Evolutionary conservation across 2,329 filamentous ascomycete genomes (phyloP).

Genomic region (Didymosphaeria variabile): DNA sequence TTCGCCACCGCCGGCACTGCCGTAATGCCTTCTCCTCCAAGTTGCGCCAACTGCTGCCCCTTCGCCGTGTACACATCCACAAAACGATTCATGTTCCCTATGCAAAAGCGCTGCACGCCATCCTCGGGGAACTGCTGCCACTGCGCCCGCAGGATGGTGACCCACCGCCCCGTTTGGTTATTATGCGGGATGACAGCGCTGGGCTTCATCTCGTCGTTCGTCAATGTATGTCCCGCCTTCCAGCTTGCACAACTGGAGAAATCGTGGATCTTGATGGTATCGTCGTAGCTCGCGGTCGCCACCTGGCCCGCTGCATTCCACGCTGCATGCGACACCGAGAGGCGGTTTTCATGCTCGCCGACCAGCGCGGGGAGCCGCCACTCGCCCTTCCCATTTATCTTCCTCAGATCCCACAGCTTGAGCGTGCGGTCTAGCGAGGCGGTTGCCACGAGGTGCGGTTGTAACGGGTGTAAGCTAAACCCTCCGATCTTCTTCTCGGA

Average conservation of each 20-base stretch:
- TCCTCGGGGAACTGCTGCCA: constrained; percentile 86
- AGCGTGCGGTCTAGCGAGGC: constrained; percentile 89
- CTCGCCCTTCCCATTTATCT: constrained; percentile 72
- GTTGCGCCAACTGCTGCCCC: constrained; percentile 87
- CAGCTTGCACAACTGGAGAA: constrained; percentile 62
- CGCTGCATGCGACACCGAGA: constrained; percentile 91
- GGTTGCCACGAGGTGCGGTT: constrained; percentile 85
- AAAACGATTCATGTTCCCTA: constrained; percentile 98
- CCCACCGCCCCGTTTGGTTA: constrained; percentile 95
- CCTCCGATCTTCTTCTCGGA: constrained; percentile 96
- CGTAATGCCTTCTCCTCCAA: constrained; percentile 88
- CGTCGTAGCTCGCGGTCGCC: constrained; percentile 92
- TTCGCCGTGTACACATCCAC: constrained; percentile 87
- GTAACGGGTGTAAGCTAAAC: constrained; percentile 81
- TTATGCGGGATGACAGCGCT: constrained; percentile 79
- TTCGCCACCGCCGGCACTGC: constrained; percentile 93
- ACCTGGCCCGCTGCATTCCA: constrained; percentile 87
- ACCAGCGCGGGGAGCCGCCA: constrained; percentile 72
- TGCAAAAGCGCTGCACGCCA: constrained; percentile 84
- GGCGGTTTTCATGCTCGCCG: constrained; percentile 80
- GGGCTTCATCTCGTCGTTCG: constrained; percentile 72
- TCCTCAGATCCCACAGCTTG: constrained; percentile 91
- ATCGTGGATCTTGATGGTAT: constrained; percentile 92
- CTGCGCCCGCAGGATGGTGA: constrained; percentile 85
- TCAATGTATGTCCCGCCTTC: constrained; percentile 67